A percentile compares a stretch with the other conserved stretches of the same genome.
Evolutionary conservation across 805 yeast genomes (phyloP).

Genomic region (Ogataea philodendri): DNA sequence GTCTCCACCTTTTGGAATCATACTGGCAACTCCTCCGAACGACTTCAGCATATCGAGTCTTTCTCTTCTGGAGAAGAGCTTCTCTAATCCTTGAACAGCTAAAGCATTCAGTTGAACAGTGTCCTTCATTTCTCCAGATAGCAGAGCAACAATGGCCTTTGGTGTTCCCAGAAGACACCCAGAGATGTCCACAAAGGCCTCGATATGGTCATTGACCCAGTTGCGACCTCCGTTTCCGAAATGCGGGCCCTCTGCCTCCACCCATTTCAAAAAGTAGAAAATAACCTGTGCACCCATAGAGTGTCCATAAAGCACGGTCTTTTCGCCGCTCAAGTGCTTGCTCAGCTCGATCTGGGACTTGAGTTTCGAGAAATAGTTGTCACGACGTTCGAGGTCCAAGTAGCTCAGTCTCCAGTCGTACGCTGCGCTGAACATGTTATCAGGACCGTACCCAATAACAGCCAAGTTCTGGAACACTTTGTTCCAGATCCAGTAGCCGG

Average conservation of each 20-base stretch:
- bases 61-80: conserved; percentile 86
- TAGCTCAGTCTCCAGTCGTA: conserved; percentile 97
- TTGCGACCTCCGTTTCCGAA: conserved; percentile 88
- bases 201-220: conserved; percentile 88
- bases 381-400: conserved; percentile 82
- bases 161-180: conserved; percentile 95
- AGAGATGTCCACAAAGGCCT: conserved; percentile 78
- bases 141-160: conserved; percentile 82
- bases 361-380: conserved; percentile 76
- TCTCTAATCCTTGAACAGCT: conserved; percentile 92
- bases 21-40: conserved; percentile 93
- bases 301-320: conserved; percentile 79
- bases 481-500: conserved; percentile 99
- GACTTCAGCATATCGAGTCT: conserved; percentile 80
- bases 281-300: conserved; percentile 96
- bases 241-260: conserved; percentile 74
- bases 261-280: conserved; percentile 93
- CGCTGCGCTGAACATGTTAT: conserved; percentile 85
- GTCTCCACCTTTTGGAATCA: conserved; percentile 96
- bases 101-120: conserved; percentile 90
- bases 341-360: conserved; percentile 70
- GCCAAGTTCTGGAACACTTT: conserved; percentile 92
- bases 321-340: conserved; percentile 52
- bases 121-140: conserved; percentile 98
- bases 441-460: conserved; percentile 90